Evolutionary conservation across 345 rosid species (phyloP), one percentile per base, ranked within the genome.

Genomic region (Raphanus sativus): DNA sequence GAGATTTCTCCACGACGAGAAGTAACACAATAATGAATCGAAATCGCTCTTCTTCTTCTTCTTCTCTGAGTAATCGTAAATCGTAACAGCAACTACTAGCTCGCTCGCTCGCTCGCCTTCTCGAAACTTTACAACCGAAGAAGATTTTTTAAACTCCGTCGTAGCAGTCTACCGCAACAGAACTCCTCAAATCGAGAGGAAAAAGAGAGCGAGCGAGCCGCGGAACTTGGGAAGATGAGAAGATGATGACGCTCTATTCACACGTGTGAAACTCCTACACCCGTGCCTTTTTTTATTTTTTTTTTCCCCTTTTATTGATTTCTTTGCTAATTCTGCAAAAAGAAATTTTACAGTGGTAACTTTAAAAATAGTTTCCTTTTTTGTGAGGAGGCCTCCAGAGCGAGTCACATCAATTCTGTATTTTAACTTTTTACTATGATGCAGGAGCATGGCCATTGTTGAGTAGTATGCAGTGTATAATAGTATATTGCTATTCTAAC

Each of bases 181-280:
- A 52, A 61, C 62, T 59, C 62, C 56, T 63, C 77, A 67, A 67
- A 67, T 73, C 74, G 65, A 67, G 77, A 73, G 4, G 24, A 6
- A 10, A 60, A 8, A 52, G 45, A 63, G 64, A 64, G 21, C 21
- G 15, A 52, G 81, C 16, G 74, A 58, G 62, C 38, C 17, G n/a
- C 56, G 56, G 21, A 15, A 50, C 56, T 50, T 50, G 56, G 56
- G 56, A 15, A 50, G 56, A 79, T 77, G 52, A 73, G 75, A 68
- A 73, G 82, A 74, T 73, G 78, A 78, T 79, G 75, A 79, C 75
- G 71, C 69, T 73, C 5, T 8, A 1, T 56, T 73, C 25, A 74
- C 78, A 79, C 78, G 82, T 73, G 82, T 58, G 62, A 68, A 15
- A 33, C 6, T 32, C 4, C 6, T 32, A 32, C 0, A 66, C 77